Base-by-base conservation (phyloP, 495 filamentous ascomycete species). In the Clohesyomyces aquaticus region DNA sequence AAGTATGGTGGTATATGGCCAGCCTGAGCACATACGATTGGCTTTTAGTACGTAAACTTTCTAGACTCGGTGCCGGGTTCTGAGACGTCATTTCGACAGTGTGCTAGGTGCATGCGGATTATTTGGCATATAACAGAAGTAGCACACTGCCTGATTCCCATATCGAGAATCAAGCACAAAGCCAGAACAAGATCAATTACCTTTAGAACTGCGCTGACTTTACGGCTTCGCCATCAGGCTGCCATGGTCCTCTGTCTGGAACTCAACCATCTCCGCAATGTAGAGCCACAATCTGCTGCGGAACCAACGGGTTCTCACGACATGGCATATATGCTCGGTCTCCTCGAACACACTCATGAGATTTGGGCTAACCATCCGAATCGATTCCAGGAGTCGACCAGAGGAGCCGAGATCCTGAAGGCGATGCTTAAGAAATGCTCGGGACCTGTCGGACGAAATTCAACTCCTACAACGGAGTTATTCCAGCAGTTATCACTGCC, bases 161-260 rank as follows among this genome's bases (percentile, higher is more conserved):
- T n/a, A n/a, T n/a, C n/a, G n/a, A n/a, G n/a, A n/a, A n/a, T n/a
- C n/a, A n/a, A n/a, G n/a, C n/a, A n/a, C n/a, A n/a, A n/a, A n/a
- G n/a, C n/a, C n/a, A n/a, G n/a, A n/a, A n/a, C n/a, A n/a, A n/a
- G n/a, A n/a, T n/a, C n/a, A n/a, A n/a, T n/a, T n/a, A n/a, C n/a
- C n/a, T n/a, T n/a, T n/a, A n/a, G n/a, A n/a, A n/a, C n/a, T n/a
- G n/a, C n/a, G n/a, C n/a, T n/a, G n/a, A n/a, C n/a, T n/a, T n/a
- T n/a, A n/a, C n/a, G n/a, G n/a, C n/a, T n/a, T n/a, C n/a, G n/a
- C n/a, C n/a, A n/a, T n/a, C n/a, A n/a, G 1, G 81, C 80, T 0
- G 74, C 79, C 11, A 83, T 84, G 81, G 68, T 84, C 14, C 65
- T 83, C 12, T 81, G 80, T 58, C 70, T 82, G 0, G 80, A 83